Base-by-base conservation (phyloP, 2,329 filamentous ascomycete genomes). In the Colletotrichum brevisporum region DNA sequence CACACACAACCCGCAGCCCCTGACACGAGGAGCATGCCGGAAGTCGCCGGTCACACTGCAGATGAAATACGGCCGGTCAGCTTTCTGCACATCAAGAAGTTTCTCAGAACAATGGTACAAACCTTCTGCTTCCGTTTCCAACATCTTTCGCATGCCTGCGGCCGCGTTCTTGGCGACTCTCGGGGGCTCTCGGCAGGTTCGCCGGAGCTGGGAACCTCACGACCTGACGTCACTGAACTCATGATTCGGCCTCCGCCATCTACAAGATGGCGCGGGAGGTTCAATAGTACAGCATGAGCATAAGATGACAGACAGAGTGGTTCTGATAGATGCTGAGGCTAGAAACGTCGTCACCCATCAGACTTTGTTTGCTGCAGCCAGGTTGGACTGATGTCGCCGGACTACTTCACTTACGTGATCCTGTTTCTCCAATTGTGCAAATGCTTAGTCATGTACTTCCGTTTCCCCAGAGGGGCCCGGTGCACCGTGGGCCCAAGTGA, bases 41-140 rank as follows among this genome's bases (percentile, higher is more conserved):
- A 4, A 69, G 15, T 10, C 53, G 55, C 10, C 62, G 56, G 24
- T 69, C 67, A 36, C 67, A 69, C 67, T 69, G 39, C 13, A 5
- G 4, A 27, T 43, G 13, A 43, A 13, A 16, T 13, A 16, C 12
- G 9, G 27, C 27, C 27, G 9, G 27, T 31, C 9, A 31, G 27
- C 27, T 31, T 31, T 31, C 27, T 31, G 27, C 6, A 31, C 27
- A 31, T 31, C 27, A 31, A 31, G 8, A 31, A 31, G 27, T 31
- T 9, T 9, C 27, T 6, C 6, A 31, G 9, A 31, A 8, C 8
- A 31, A 31, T 9, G 6, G 2, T 31, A 9, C 1, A 31, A 31
- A 69, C 67, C 56, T 66, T 66, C 39, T 69, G 67, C 18, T 66
- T 69, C 21, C 67, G 51, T 26, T 57, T 69, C 67, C 67, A 69